These are phyloP conservation scores for Suhomyces taliae DNA, from an alignment of 1,139 yeast genomes.

Conservation along the genomic window DNA sequence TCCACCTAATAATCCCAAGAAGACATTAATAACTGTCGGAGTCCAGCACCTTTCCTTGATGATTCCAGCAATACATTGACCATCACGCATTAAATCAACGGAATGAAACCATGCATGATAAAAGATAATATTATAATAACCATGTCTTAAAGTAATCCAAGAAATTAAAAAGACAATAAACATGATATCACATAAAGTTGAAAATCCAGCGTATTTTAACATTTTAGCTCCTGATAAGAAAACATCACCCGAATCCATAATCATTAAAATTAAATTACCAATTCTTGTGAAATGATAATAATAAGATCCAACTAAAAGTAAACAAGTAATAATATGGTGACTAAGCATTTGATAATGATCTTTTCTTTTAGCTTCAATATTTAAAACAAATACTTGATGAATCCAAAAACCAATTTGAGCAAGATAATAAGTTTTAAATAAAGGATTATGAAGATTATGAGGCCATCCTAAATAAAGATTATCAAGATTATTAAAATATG, in stretches of 20 bases:
- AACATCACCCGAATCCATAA: slow-evolving; percentile 85
- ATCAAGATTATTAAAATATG: slow-evolving; percentile 60
- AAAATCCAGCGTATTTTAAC: slow-evolving; percentile 68
- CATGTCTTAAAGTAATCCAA: slow-evolving; percentile 78
- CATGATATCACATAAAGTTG: slow-evolving; percentile 61
- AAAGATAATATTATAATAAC: slow-evolving; percentile 66
- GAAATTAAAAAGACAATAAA: slow-evolving; percentile 65
- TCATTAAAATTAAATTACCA: slow-evolving; percentile 73
- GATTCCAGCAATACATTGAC: slow-evolving; percentile 31
- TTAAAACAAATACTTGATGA: slow-evolving; percentile 74
- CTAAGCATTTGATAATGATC: slow-evolving; percentile 85
- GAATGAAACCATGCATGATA: slow-evolving; percentile 49
- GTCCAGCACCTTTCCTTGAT: slow-evolving; percentile 56
- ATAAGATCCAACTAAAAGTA: slow-evolving; percentile 71
- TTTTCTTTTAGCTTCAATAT: slow-evolving; percentile 76
- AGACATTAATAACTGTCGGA: slow-evolving; percentile 47
- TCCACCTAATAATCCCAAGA: slow-evolving; percentile 59
- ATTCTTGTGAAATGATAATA: slow-evolving; percentile 69
- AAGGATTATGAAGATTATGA: slow-evolving; percentile 49
- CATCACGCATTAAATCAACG: slow-evolving; percentile 36
- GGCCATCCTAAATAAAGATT: slow-evolving; percentile 78
- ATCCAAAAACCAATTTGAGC: slow-evolving; percentile 76
- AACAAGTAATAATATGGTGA: slow-evolving; percentile 81
- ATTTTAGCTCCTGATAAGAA: slow-evolving; percentile 72
- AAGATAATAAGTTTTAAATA: slow-evolving; percentile 71